These are phyloP conservation scores for Cordyceps javanica DNA, from an alignment of 2,329 filamentous ascomycete species.

Conservation along the genomic window DNA sequence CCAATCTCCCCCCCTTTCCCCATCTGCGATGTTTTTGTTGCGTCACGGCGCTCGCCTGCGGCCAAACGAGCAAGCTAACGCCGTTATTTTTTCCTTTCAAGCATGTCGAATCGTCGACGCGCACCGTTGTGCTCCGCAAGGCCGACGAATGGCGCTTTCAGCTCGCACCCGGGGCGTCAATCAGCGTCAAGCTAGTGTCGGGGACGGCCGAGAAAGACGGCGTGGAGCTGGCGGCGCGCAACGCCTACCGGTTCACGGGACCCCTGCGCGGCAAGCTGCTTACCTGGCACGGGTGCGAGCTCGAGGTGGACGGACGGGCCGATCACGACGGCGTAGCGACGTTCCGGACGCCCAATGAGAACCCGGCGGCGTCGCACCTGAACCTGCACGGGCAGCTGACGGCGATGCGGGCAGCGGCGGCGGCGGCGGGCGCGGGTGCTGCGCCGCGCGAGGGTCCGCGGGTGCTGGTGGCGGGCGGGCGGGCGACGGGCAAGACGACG, in stretches of 20 bases:
- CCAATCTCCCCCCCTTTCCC: neutral
- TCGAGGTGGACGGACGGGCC: slow-evolving; percentile 66
- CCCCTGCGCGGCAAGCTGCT: slow-evolving; percentile 75
- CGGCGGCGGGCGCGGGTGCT: slow-evolving; percentile 34
- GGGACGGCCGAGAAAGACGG: slow-evolving; percentile 93
- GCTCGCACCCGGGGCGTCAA: slow-evolving; percentile 45
- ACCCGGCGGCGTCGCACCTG: slow-evolving; percentile 70
- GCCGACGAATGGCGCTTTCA: slow-evolving; percentile 77
- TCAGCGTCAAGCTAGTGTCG: slow-evolving; percentile 57
- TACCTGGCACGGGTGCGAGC: slow-evolving; percentile 83
- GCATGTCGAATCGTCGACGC: slow-evolving; percentile 35
- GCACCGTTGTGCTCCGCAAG: slow-evolving; percentile 48
- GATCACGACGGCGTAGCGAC: slow-evolving; percentile 53
- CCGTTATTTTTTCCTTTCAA: slow-evolving; percentile 10
- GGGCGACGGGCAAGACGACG: slow-evolving; percentile 77
- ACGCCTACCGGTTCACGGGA: slow-evolving; percentile 73
- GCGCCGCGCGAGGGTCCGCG: slow-evolving; percentile 64
- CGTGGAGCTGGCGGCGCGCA: slow-evolving; percentile 79
- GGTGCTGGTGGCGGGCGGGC: slow-evolving; percentile 76
- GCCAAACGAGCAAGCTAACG: neutral
- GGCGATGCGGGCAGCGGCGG: slow-evolving; percentile 58
- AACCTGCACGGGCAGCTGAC: slow-evolving; percentile 88
- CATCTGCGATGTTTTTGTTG: neutral
- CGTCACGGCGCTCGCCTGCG: neutral
- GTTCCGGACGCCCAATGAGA: slow-evolving; percentile 65